These are phyloP conservation scores for Domatiomyces globalis DNA, from an alignment of 2,329 filamentous ascomycete genomes.

Conservation along the genomic window DNA sequence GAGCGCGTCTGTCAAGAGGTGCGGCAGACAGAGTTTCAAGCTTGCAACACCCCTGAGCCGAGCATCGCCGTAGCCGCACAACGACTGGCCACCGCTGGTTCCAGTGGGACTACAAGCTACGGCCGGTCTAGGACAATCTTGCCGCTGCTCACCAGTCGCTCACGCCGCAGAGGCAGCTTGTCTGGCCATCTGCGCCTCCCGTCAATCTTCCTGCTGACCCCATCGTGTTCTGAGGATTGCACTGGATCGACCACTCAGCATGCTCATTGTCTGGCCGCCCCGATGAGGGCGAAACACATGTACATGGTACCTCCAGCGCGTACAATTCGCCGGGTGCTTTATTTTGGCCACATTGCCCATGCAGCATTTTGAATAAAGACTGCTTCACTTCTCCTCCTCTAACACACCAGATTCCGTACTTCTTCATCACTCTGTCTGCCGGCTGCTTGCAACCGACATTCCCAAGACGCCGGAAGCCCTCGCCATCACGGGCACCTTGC, in stretches of 20 bases:
- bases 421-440: not conserved
- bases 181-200: no score
- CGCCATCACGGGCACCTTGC: not conserved
- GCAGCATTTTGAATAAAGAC: not conserved
- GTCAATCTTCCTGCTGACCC: not conserved
- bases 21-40: not conserved
- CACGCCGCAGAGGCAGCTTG: not conserved
- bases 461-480: not conserved
- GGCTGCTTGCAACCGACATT: not conserved
- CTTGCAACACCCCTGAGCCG: not conserved
- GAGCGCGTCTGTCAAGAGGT: not conserved
- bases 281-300: not conserved
- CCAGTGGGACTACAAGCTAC: not conserved
- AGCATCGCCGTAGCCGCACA: not conserved
- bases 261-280: no score
- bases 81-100: not conserved
- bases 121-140: not conserved
- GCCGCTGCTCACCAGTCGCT: not conserved
- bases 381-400: not conserved
- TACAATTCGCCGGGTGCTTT: not conserved
- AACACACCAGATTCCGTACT: not conserved
- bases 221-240: not conserved
- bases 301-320: not conserved
- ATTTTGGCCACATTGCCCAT: not conserved
- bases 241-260: not conserved